Conservation (phyloP, 1,139 yeast species). For the Lodderomyces metapsilosis region DNA sequence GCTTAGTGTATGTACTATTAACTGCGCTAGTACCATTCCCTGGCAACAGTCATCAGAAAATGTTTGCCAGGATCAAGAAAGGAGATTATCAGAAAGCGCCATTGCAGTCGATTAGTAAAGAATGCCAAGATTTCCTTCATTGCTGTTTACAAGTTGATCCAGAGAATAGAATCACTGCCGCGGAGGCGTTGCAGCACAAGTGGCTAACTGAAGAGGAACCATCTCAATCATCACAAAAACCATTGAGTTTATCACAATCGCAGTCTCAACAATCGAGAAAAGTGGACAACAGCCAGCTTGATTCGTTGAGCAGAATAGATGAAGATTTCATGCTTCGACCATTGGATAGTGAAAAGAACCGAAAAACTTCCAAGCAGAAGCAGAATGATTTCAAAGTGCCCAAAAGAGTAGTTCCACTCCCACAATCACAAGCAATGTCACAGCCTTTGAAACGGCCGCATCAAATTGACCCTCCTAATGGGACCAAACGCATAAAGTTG, state of each 20-base stretch:
- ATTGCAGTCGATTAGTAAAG: conserved; percentile 61
- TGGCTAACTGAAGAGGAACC: conserved; percentile 51
- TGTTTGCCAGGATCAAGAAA: conserved; percentile 69
- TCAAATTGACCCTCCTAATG: conserved; percentile 8
- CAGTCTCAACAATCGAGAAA: conserved; percentile 63
- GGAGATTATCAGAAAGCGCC: conserved; percentile 86
- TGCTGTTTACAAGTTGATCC: conserved; percentile 76
- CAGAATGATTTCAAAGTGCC: conserved; percentile 43
- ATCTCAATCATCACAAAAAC: conserved; percentile 24
- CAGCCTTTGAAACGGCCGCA: conserved; percentile 13
- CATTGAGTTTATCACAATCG: conserved; percentile 66
- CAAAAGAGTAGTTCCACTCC: conserved; percentile 42
- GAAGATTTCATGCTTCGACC: conserved; percentile 48
- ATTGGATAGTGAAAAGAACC: conserved; percentile 28
- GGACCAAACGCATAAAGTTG: not conserved
- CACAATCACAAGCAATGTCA: conserved; percentile 34
- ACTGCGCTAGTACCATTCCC: conserved; percentile 94
- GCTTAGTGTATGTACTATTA: conserved; percentile 82
- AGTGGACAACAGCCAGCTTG: conserved; percentile 48
- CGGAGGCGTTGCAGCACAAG: conserved; percentile 66
- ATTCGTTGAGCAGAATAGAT: conserved; percentile 43
- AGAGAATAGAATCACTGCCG: conserved; percentile 63
- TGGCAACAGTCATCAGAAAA: conserved; percentile 84
- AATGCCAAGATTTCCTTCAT: conserved; percentile 68
- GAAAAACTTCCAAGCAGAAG: conserved; percentile 19